Conservation (phyloP, 306 rosid species). For the Corylus avellana region DNA sequence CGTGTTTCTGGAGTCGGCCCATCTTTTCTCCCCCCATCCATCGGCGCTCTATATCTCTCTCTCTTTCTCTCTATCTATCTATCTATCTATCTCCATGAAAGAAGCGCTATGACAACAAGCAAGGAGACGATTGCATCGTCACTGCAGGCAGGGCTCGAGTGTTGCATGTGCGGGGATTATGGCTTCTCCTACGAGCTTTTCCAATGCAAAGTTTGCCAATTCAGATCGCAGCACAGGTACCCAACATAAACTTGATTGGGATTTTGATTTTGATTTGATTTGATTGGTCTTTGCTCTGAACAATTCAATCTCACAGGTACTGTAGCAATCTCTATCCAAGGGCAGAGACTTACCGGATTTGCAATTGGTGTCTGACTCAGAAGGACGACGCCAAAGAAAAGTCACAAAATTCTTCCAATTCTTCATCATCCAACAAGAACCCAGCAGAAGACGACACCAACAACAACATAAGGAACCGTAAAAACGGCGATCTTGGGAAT, state of each 20-base stretch:
- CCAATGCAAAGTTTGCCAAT: conserved; percentile 77
- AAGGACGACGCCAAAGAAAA: conserved; percentile 56
- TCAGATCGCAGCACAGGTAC: conserved; percentile 98
- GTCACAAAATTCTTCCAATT: conserved; percentile 71
- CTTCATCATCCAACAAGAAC: conserved; percentile 55
- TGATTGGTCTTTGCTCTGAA: not conserved
- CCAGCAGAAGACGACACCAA: conserved; percentile 26
- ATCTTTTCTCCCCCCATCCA: not conserved
- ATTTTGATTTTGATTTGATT: not conserved
- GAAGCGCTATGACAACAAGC: too few species aligned
- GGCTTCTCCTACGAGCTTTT: conserved; percentile 89
- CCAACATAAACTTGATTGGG: not conserved
- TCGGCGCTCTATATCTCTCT: not conserved
- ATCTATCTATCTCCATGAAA: conserved; percentile 20
- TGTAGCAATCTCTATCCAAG: conserved; percentile 87
- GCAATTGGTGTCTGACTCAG: conserved; percentile 89
- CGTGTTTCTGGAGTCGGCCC: conserved; percentile 34
- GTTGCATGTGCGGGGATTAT: conserved; percentile 97
- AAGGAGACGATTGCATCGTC: conserved; percentile 20
- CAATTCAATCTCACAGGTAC: conserved; percentile 46
- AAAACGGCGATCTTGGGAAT: not conserved
- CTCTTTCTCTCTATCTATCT: conserved; percentile 13
- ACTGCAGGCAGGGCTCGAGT: conserved; percentile 47
- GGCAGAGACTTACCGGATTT: conserved; percentile 46
- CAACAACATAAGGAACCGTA: conserved; percentile 29